A percentile compares a stretch with the other conserved stretches of the same genome.
Evolutionary conservation across 148 eudicot genomes (phyloP).

Genomic region (Persicaria maculosa): DNA sequence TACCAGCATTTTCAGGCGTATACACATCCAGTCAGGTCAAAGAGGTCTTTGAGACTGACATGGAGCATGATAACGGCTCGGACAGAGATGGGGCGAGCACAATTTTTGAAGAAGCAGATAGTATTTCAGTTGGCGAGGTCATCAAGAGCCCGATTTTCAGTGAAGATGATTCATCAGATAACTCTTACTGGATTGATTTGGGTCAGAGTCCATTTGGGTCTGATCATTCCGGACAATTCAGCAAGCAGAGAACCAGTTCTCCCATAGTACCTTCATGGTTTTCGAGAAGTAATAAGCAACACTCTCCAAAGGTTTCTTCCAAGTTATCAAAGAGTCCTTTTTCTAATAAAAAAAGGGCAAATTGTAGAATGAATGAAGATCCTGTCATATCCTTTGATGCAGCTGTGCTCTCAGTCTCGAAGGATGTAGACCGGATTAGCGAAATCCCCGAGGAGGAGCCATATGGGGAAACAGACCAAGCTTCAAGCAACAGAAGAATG

Average conservation of each 20-base stretch:
- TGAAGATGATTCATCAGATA: conserved; percentile 86
- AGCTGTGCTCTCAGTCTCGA: conserved; percentile 84
- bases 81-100: conserved; percentile 81
- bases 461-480: conserved; percentile 12
- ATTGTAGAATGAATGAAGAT: conserved; percentile 2
- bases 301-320: conserved; percentile 47
- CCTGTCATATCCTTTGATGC: conserved; percentile 76
- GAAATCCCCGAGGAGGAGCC: conserved; percentile 67
- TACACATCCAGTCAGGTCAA: conserved; percentile 78
- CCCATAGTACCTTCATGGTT: conserved; percentile 69
- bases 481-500: conserved; percentile 15
- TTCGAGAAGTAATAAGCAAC: conserved; percentile 32
- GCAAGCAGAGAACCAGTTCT: conserved; percentile 38
- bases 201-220: conserved; percentile 85
- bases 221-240: conserved; percentile 28
- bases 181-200: conserved; percentile 86
- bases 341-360: conserved; percentile 31
- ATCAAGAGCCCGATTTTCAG: conserved; percentile 94
- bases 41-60: conserved; percentile 80
- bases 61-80: conserved; percentile 72
- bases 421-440: conserved; percentile 35
- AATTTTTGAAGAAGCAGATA: conserved; percentile 77
- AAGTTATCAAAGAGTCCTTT: conserved; percentile 41
- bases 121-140: conserved; percentile 75
- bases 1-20: conserved; percentile 96